A percentile compares a stretch with the other conserved stretches of the same genome.
Evolutionary conservation across 495 filamentous ascomycete species (phyloP).

Genomic region (Aspergillus campestris): DNA sequence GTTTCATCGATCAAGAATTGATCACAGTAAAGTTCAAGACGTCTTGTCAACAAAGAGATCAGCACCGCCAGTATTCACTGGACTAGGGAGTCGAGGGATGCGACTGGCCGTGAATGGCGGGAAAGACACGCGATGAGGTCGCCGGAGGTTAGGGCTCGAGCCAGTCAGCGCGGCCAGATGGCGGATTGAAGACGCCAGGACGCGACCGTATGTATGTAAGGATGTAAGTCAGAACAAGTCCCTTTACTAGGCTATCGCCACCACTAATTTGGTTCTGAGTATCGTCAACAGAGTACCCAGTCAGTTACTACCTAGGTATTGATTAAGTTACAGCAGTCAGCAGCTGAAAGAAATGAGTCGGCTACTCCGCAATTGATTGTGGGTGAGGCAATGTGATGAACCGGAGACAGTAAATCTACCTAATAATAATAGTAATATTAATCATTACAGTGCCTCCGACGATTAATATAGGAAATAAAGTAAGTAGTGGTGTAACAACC

Average conservation of each 20-base stretch:
- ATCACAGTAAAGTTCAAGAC: too few relatives aligned
- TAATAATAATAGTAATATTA: neutral
- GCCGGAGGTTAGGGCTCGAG: conserved; percentile 7
- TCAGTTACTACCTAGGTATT: too few relatives aligned
- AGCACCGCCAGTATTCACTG: neutral
- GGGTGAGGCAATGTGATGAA: conserved; percentile 2
- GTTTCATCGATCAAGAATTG: too few relatives aligned
- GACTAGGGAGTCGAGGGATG: neutral
- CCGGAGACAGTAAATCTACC: neutral
- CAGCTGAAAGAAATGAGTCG: conserved; percentile 15
- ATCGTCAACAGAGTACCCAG: too few relatives aligned
- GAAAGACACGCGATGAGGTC: conserved; percentile 5
- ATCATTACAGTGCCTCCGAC: too few relatives aligned
- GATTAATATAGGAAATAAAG: too few relatives aligned
- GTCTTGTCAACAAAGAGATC: neutral
- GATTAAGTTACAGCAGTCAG: conserved; percentile 3
- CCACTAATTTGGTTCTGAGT: too few relatives aligned
- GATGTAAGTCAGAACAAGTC: neutral
- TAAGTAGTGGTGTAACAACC: too few relatives aligned
- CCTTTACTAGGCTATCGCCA: too few relatives aligned
- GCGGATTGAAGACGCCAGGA: conserved; percentile 7
- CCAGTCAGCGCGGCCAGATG: conserved; percentile 11
- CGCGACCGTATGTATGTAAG: conserved; percentile 11
- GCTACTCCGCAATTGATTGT: conserved; percentile 10
- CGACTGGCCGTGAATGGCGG: conserved; percentile 1